Evolutionary conservation across 345 rosid genomes (phyloP).

Genomic region (Eucalyptus regnans): DNA sequence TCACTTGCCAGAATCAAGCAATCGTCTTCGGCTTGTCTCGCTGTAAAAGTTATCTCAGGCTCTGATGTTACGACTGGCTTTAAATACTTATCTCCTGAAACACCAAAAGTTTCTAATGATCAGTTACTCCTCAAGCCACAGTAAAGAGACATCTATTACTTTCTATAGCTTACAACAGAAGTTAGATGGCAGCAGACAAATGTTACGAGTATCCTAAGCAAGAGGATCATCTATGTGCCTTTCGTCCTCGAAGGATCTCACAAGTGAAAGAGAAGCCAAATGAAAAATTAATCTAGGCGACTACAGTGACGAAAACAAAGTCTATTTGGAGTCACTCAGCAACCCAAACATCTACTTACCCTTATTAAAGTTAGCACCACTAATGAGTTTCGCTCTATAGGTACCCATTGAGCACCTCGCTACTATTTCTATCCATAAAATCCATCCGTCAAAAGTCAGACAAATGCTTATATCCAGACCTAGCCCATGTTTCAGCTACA

Average conservation of each 20-base stretch:
- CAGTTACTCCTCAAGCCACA: not conserved
- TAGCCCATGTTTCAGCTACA: not conserved
- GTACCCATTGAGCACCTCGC: not conserved
- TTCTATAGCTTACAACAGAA: not conserved
- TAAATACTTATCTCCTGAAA: slow-evolving; percentile 55
- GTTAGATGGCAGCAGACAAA: not conserved
- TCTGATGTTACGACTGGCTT: slow-evolving; percentile 59
- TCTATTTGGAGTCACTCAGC: not conserved
- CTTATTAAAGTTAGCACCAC: not conserved
- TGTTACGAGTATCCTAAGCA: not conserved
- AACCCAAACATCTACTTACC: not conserved
- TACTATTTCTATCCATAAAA: not conserved
- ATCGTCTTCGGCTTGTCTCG: slow-evolving; percentile 46
- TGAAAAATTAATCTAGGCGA: not conserved
- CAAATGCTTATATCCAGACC: not conserved
- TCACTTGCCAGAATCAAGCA: slow-evolving; percentile 70
- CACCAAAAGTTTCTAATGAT: not conserved
- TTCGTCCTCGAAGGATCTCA: not conserved
- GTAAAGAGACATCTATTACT: not conserved
- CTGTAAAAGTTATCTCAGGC: slow-evolving; percentile 43
- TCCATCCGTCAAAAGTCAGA: not conserved
- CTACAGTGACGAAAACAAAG: not conserved
- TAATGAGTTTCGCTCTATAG: not conserved
- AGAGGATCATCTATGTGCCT: not conserved
- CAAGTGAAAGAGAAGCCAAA: not conserved